Evolutionary conservation across 768 basidiomycete genomes (phyloP).

Genomic region (Trametes maxima): DNA sequence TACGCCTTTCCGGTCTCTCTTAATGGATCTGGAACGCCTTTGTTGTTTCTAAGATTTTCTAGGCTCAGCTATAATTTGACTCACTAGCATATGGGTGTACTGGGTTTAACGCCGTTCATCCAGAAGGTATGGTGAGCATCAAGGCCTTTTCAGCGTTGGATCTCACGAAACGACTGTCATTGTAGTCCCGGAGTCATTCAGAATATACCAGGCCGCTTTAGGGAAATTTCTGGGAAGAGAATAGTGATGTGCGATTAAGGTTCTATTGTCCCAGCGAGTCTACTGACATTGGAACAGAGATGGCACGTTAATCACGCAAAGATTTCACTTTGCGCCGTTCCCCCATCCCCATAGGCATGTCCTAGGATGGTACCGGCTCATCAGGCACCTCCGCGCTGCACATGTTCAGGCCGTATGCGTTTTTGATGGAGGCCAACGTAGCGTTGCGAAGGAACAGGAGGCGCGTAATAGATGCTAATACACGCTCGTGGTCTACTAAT

Average conservation of each 20-base stretch:
- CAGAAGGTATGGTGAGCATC: constrained; percentile 57
- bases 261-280: constrained; percentile 1
- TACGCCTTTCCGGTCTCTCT: too few relatives aligned
- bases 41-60: too few relatives aligned
- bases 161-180: neutral
- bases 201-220: constrained; percentile 64
- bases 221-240: constrained; percentile 61
- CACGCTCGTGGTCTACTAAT: neutral
- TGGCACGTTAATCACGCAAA: constrained; percentile 83
- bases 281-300: constrained; percentile 51
- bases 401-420: constrained; percentile 70
- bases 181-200: constrained; percentile 66
- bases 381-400: constrained; percentile 59
- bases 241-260: constrained; percentile 64
- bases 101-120: constrained; percentile 69
- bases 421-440: constrained; percentile 76
- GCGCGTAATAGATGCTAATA: constrained; percentile 39
- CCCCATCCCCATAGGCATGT: constrained; percentile 72
- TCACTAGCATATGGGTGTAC: constrained; percentile 59
- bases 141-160: neutral
- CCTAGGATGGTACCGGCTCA: constrained; percentile 75
- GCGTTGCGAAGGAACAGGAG: constrained; percentile 69
- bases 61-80: neutral
- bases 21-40: neutral
- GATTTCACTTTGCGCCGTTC: constrained; percentile 71